These are phyloP conservation scores for Ascochyta clinopodiicola DNA, from an alignment of 2,329 filamentous ascomycete genomes.

Conservation along the genomic window DNA sequence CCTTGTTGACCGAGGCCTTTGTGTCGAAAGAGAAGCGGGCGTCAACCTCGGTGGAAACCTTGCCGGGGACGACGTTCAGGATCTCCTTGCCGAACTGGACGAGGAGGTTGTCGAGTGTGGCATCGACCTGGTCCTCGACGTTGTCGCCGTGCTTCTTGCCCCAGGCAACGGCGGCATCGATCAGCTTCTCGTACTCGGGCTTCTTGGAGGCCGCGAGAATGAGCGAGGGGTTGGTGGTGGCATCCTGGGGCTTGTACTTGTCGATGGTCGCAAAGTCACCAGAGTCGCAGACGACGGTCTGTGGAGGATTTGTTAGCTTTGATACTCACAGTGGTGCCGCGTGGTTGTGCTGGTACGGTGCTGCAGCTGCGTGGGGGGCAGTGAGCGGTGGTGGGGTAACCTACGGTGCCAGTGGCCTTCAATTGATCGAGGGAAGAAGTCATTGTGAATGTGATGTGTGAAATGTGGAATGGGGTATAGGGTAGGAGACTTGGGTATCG, in stretches of 20 bases:
- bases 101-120: constrained; percentile 88
- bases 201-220: constrained; percentile 99
- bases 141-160: constrained; percentile 76
- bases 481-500: constrained; percentile 1
- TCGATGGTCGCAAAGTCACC: constrained; percentile 85
- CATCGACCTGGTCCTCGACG: constrained; percentile 84
- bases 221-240: constrained; percentile 98
- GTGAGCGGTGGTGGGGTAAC: constrained; percentile 53
- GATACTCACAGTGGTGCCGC: background rate
- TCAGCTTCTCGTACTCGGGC: constrained; percentile 90
- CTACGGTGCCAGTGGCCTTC: constrained; percentile 94
- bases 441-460: constrained; percentile 61
- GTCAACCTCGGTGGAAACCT: constrained; percentile 98
- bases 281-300: constrained; percentile 97
- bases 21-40: constrained; percentile 95
- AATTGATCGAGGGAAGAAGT: constrained; percentile 92
- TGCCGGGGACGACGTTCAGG: constrained; percentile 93
- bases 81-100: constrained; percentile 99
- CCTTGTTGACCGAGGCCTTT: constrained; percentile 91
- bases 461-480: constrained; percentile 2
- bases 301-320: constrained; percentile 22
- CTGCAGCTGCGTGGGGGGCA: constrained; percentile 13
- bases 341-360: background rate
- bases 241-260: constrained; percentile 99
- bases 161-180: constrained; percentile 82